phyloP scores from a whole-genome alignment of 768 basidiomycete genomes.

The Macrolepiota albuminosa region DNA sequence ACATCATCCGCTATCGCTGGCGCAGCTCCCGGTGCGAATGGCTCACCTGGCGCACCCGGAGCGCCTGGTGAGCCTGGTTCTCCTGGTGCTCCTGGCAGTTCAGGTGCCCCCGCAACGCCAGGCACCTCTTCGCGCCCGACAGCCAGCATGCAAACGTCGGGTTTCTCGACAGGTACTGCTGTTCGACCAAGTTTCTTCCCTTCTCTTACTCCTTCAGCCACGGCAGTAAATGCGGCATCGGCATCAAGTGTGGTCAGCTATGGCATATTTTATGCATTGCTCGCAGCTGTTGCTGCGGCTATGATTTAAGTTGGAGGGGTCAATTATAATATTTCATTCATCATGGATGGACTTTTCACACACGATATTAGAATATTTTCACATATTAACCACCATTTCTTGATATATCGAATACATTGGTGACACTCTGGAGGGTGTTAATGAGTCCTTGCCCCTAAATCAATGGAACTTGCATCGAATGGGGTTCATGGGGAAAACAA shows the following conservation, averaged over 20 bases:
- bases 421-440: too few species aligned
- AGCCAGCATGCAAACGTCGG: constrained; percentile 1
- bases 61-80: neutral
- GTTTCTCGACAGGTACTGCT: neutral
- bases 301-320: neutral
- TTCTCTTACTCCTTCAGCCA: neutral
- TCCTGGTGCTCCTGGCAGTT: neutral
- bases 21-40: neutral
- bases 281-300: constrained; percentile 5
- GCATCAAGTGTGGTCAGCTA: neutral
- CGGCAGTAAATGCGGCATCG: constrained; percentile 1
- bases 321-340: neutral
- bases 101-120: neutral
- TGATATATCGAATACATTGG: too few species aligned
- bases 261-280: neutral
- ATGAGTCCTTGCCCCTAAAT: too few species aligned
- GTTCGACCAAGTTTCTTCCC: constrained; percentile 3
- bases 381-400: too few species aligned
- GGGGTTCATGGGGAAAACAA: too few species aligned
- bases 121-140: neutral
- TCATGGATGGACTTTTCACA: neutral
- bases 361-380: too few species aligned
- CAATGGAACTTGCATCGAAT: too few species aligned
- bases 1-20: neutral
- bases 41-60: neutral